Evolutionary conservation across 208 protist genomes (phyloP), one percentile per base, ranked within the genome.

Genomic region (Crithidia thermophila): DNA sequence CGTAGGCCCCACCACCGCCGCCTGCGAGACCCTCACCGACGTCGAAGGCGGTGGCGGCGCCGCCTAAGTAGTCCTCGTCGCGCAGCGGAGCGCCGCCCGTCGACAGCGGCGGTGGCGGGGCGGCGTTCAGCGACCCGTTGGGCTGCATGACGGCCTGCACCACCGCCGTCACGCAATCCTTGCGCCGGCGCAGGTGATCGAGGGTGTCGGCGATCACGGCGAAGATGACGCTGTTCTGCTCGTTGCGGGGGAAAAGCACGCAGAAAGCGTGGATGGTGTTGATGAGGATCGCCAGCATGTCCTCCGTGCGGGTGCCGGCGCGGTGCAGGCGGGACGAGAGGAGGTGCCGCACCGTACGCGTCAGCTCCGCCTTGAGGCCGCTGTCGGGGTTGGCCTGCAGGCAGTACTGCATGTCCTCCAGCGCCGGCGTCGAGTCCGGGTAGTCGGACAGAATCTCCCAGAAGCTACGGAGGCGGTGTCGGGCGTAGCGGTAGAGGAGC

Each of bases 371-470:
- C 55, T 82, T 87, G 7, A 96, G 46, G 20, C 66, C 70, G 43
- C 79, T 74, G 55, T 84, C 78, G 7, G 77, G 61, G 62, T 74
- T 74, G 11, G 64, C 52, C 64, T 84, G 77, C 55, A 96, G 63
- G 53, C 91, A 96, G 56, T 81, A 80, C 8, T 81, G 86, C 53
- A 96, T 62, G 64, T 96, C 91, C 53, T 88, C 79, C 20, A 96
- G 49, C 3, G 88, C 85, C 0, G 87, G 84, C 45, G 78, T 68
- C 11, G 88, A 94, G 69, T 91, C 86, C 7, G 91, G 91, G 72
- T 88, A 96, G 58, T 94, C 91, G 16, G 90, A 87, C n/a, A 96
- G 52, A 28, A 94, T 86, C 64, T 94, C 85, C 84, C 86, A 96
- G 53, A 96, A 90, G 53, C 56, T 70, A 7, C 62, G 72, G 25